Conservation (phyloP, 2,329 filamentous ascomycete species). For the Pseudocercospora vitis region DNA sequence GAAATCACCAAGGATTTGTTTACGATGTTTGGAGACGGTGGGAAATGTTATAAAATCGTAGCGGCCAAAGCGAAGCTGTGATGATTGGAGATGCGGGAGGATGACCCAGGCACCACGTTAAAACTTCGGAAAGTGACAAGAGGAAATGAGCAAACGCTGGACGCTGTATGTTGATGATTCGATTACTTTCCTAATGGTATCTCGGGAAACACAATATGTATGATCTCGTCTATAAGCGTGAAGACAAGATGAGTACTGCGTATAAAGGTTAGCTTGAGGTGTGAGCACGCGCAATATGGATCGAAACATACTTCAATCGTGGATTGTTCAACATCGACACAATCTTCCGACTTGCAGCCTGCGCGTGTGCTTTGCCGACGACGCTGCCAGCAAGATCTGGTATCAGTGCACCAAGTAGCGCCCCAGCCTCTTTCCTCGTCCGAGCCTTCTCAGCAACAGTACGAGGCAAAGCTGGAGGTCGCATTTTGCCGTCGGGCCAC, state of each 20-base stretch:
- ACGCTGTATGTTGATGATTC: not conserved
- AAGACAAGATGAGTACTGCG: slow-evolving; percentile 50
- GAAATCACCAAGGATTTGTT: slow-evolving; percentile 25
- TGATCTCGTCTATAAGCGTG: slow-evolving; percentile 51
- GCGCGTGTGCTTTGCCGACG: slow-evolving; percentile 87
- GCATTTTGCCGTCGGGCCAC: slow-evolving; percentile 72
- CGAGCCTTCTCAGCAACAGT: slow-evolving; percentile 72
- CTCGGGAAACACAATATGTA: slow-evolving; percentile 47
- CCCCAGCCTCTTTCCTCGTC: slow-evolving; percentile 80
- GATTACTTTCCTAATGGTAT: slow-evolving; percentile 22
- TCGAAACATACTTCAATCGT: slow-evolving; percentile 72
- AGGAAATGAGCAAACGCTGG: not conserved
- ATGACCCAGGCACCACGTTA: not conserved
- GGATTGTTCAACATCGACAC: slow-evolving; percentile 91
- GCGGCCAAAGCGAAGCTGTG: slow-evolving; percentile 20
- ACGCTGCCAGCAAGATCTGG: slow-evolving; percentile 91
- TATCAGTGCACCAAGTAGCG: slow-evolving; percentile 84
- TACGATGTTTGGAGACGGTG: slow-evolving; percentile 27
- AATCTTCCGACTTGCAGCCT: slow-evolving; percentile 82
- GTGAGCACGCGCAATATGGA: not conserved
- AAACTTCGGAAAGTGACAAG: not conserved
- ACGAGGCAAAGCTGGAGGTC: slow-evolving; percentile 55
- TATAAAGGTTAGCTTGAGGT: slow-evolving; percentile 26
- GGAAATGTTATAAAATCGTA: slow-evolving; percentile 23
- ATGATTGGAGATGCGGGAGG: not conserved